These are phyloP conservation scores for Takashimella koratensis DNA, from an alignment of 1,284 basidiomycete genomes.

Conservation along the genomic window DNA sequence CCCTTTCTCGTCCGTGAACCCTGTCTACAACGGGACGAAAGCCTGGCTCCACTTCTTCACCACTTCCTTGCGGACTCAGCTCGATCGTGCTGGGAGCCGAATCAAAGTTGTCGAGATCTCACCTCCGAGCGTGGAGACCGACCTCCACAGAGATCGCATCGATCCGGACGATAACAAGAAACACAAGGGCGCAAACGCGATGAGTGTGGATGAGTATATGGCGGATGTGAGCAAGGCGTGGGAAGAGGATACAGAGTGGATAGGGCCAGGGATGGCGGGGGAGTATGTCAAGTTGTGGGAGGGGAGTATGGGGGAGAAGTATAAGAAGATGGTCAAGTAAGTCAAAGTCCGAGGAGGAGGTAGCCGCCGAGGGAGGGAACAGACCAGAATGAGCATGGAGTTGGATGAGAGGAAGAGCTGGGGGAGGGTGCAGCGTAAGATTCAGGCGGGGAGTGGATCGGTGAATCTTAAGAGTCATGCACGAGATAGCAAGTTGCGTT, in stretches of 20 bases:
- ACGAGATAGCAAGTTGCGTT: too few species aligned
- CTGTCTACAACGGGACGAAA: constrained; percentile 28
- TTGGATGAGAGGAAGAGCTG: too few species aligned
- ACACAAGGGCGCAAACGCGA: constrained; percentile 7
- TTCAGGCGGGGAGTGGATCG: too few species aligned
- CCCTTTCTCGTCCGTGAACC: constrained; percentile 23
- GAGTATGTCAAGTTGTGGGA: too few species aligned
- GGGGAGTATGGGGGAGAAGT: not conserved
- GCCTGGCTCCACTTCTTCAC: constrained; percentile 26
- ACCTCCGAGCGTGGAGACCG: constrained; percentile 30
- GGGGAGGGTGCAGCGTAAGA: too few species aligned
- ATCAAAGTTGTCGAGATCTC: constrained; percentile 30
- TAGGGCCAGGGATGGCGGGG: too few species aligned
- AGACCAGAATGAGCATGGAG: too few species aligned
- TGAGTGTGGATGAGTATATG: constrained; percentile 30
- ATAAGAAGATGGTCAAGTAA: too few species aligned
- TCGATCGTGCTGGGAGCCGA: constrained; percentile 12
- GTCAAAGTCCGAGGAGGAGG: too few species aligned
- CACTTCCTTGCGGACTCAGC: constrained; percentile 21
- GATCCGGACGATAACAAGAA: constrained; percentile 35
- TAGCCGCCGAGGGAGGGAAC: too few species aligned
- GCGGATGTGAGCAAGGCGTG: not conserved
- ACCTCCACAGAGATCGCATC: constrained; percentile 26
- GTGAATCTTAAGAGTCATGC: too few species aligned
- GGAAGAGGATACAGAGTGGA: not conserved